Evolutionary conservation across 2,329 filamentous ascomycete species (phyloP).

Genomic region (Elsinoe ampelina): DNA sequence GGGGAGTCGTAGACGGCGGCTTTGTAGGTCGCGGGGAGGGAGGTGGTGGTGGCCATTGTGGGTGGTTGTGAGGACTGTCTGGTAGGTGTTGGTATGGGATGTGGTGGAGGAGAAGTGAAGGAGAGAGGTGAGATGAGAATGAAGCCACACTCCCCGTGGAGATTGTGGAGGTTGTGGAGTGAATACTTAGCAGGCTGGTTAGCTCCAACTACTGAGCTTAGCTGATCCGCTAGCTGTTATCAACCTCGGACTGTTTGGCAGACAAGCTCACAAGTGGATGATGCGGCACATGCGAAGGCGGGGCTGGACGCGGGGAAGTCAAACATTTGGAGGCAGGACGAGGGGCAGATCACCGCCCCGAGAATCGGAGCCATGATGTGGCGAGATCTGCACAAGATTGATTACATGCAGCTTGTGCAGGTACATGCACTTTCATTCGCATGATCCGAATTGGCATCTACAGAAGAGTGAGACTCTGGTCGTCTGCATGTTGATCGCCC

Average conservation of each 20-base stretch:
- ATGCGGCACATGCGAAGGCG: not conserved
- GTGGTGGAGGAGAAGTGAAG: not conserved
- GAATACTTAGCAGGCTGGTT: no score
- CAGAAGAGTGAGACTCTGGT: no score
- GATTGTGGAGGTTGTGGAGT: not conserved
- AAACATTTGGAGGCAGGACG: not conserved
- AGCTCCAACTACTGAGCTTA: no score
- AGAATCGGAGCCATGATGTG: not conserved
- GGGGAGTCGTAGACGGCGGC: conserved; percentile 57
- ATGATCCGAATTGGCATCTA: no score
- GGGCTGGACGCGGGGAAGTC: not conserved
- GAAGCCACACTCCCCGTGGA: not conserved
- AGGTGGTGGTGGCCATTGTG: conserved; percentile 18
- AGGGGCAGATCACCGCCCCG: not conserved
- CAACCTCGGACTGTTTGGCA: not conserved
- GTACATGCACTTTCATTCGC: no score
- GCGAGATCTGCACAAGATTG: no score
- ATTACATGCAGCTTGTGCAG: no score
- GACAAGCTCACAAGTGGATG: not conserved
- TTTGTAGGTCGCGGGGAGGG: conserved; percentile 51
- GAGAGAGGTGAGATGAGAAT: not conserved
- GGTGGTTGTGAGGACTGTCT: not conserved
- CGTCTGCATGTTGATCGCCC: no score
- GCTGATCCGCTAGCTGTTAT: no score
- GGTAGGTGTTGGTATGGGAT: not conserved